phyloP scores from a whole-genome alignment of 2,329 filamentous ascomycete genomes.

The Aspergillus terreus region DNA sequence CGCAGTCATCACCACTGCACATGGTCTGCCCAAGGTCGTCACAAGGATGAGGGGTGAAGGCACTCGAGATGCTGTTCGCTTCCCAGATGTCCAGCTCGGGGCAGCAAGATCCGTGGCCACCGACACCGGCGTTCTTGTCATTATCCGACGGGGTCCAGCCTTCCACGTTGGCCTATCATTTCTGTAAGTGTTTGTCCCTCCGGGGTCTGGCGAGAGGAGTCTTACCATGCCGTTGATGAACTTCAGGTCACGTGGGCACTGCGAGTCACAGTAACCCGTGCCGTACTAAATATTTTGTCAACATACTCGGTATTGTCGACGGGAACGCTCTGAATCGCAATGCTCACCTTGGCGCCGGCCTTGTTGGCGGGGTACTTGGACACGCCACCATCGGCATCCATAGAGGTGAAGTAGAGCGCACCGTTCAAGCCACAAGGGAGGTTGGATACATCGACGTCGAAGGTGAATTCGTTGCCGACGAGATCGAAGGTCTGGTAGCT shows the following conservation, averaged over 20 bases:
- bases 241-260: slow-evolving; percentile 51
- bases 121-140: slow-evolving; percentile 53
- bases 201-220: neutral
- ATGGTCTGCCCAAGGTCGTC: slow-evolving; percentile 44
- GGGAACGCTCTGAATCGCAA: too few relatives aligned
- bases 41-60: slow-evolving; percentile 65
- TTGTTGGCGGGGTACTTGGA: slow-evolving; percentile 49
- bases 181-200: slow-evolving; percentile 4
- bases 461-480: slow-evolving; percentile 65
- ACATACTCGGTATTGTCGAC: too few relatives aligned
- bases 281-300: slow-evolving; percentile 40
- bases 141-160: slow-evolving; percentile 49
- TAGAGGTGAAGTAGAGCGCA: slow-evolving; percentile 62
- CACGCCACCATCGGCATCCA: slow-evolving; percentile 58
- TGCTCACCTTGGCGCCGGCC: slow-evolving; percentile 47
- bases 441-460: slow-evolving; percentile 67
- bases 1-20: slow-evolving; percentile 51
- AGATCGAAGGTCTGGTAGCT: slow-evolving; percentile 64
- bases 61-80: slow-evolving; percentile 61
- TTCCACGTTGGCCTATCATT: slow-evolving; percentile 48
- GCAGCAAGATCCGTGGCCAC: slow-evolving; percentile 58
- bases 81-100: slow-evolving; percentile 69
- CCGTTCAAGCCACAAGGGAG: slow-evolving; percentile 68
- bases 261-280: slow-evolving; percentile 61
- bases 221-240: slow-evolving; percentile 35